A percentile compares a stretch with the other conserved stretches of the same genome.
phyloP scores from a whole-genome alignment of 2,329 filamentous ascomycete genomes.

The Exophiala sp. region DNA sequence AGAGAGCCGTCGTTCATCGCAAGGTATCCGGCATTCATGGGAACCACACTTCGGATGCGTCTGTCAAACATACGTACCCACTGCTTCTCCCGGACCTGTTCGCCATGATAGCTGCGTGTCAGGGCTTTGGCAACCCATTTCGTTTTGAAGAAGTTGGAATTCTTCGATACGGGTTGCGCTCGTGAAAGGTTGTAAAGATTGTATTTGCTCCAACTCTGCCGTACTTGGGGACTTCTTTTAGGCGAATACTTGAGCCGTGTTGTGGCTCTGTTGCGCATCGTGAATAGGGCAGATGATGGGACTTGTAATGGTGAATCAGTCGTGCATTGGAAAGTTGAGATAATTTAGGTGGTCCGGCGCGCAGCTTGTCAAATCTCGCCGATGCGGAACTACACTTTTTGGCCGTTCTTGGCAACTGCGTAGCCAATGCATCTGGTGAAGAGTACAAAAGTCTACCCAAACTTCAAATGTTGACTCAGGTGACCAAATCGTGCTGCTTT shows the following conservation, averaged over 20 bases:
- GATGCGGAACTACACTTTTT: too few relatives aligned
- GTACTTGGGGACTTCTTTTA: constrained; percentile 54
- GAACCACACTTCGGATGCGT: constrained; percentile 74
- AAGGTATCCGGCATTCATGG: constrained; percentile 78
- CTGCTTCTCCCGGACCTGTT: constrained; percentile 86
- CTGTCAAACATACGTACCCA: constrained; percentile 92
- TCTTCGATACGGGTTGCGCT: constrained; percentile 43
- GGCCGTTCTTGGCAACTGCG: too few relatives aligned
- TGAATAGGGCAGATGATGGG: not conserved
- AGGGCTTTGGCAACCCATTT: constrained; percentile 91
- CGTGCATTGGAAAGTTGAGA: constrained; percentile 3
- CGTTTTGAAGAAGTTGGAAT: constrained; percentile 86
- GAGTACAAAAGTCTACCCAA: not conserved
- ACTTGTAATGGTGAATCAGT: not conserved
- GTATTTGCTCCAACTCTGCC: constrained; percentile 96
- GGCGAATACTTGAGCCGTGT: constrained; percentile 35
- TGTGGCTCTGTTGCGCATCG: constrained; percentile 45
- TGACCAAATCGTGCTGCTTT: too few relatives aligned
- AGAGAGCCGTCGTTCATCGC: constrained; percentile 78
- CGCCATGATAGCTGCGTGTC: constrained; percentile 86
- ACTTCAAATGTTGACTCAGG: too few relatives aligned
- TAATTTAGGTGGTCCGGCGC: too few relatives aligned
- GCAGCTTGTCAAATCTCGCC: too few relatives aligned
- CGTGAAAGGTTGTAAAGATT: constrained; percentile 85
- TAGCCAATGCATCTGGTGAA: too few relatives aligned